These are phyloP conservation scores for Cadophora sp. DNA, from an alignment of 2,329 filamentous ascomycete species.

Conservation along the genomic window DNA sequence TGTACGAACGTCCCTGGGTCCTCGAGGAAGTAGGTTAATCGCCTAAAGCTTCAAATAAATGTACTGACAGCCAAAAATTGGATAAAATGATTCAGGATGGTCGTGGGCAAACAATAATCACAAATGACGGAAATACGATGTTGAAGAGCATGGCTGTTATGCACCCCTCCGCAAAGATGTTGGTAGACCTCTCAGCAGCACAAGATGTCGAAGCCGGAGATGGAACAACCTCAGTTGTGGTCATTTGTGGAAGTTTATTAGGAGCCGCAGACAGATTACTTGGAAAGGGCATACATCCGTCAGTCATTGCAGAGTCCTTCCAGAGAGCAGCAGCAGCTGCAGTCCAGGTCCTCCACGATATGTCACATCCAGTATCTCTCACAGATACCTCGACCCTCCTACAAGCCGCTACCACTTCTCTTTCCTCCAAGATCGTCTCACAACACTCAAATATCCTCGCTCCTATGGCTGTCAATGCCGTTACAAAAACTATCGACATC, in stretches of 20 bases:
- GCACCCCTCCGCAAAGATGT: slow-evolving; percentile 99
- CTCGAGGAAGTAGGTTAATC: slow-evolving; percentile 69
- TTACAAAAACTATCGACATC: slow-evolving; percentile 93
- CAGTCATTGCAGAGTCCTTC: slow-evolving; percentile 96
- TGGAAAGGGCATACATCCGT: slow-evolving; percentile 94
- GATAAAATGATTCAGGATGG: slow-evolving; percentile 69
- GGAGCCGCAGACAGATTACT: slow-evolving; percentile 92
- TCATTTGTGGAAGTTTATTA: slow-evolving; percentile 93
- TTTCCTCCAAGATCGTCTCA: slow-evolving; percentile 98
- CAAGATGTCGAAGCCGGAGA: slow-evolving; percentile 99
- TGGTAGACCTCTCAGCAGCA: slow-evolving; percentile 94
- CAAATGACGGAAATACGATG: slow-evolving; percentile 99
- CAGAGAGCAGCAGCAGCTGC: slow-evolving; percentile 90
- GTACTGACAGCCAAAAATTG: slow-evolving; percentile 30
- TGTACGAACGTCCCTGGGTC: slow-evolving; percentile 93
- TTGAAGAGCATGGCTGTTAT: slow-evolving; percentile 98
- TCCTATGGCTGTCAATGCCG: slow-evolving; percentile 98
- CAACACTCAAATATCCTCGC: slow-evolving; percentile 94
- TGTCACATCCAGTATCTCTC: slow-evolving; percentile 93
- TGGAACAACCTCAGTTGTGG: slow-evolving; percentile 96
- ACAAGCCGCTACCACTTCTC: slow-evolving; percentile 94
- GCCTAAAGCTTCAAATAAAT: neutral
- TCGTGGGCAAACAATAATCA: slow-evolving; percentile 92
- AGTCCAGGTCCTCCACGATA: slow-evolving; percentile 88
- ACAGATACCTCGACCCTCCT: slow-evolving; percentile 88